Conservation (phyloP, 2,329 filamentous ascomycete species). For the Colletotrichum sp. region DNA sequence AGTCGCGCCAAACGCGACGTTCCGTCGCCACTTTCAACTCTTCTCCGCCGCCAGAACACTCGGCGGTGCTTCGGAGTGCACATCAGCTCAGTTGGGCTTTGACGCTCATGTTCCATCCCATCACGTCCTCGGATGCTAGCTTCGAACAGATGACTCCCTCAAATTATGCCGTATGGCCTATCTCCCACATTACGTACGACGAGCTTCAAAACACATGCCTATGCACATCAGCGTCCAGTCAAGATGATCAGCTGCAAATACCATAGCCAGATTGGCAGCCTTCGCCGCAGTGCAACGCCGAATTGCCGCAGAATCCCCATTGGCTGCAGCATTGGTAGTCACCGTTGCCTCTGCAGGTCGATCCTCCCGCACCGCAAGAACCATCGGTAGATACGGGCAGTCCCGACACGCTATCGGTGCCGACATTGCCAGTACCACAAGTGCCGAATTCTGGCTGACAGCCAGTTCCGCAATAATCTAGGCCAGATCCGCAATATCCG, state of each 20-base stretch:
- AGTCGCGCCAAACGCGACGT: background rate
- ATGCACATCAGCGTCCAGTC: background rate
- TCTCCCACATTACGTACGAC: background rate
- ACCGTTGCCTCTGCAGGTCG: constrained; percentile 18
- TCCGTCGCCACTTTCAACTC: background rate
- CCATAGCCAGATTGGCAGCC: constrained; percentile 23
- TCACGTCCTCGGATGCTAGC: background rate
- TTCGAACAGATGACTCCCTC: background rate
- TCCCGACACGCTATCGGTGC: background rate
- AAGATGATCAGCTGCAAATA: constrained; percentile 10
- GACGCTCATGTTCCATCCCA: background rate
- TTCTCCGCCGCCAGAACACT: background rate
- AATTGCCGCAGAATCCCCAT: constrained; percentile 24
- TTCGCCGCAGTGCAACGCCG: constrained; percentile 14
- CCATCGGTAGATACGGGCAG: constrained; percentile 17
- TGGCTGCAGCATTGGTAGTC: constrained; percentile 23
- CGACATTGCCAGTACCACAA: background rate
- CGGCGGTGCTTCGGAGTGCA: background rate
- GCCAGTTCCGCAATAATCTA: constrained; percentile 19
- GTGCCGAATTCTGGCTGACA: constrained; percentile 21
- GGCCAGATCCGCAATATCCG: constrained; percentile 21
- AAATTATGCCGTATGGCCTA: background rate
- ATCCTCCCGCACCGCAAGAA: constrained; percentile 9
- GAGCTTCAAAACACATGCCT: background rate
- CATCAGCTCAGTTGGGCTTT: background rate